phyloP scores from a whole-genome alignment of 1,284 basidiomycete species.

The Microbotryomycetes sp. region DNA sequence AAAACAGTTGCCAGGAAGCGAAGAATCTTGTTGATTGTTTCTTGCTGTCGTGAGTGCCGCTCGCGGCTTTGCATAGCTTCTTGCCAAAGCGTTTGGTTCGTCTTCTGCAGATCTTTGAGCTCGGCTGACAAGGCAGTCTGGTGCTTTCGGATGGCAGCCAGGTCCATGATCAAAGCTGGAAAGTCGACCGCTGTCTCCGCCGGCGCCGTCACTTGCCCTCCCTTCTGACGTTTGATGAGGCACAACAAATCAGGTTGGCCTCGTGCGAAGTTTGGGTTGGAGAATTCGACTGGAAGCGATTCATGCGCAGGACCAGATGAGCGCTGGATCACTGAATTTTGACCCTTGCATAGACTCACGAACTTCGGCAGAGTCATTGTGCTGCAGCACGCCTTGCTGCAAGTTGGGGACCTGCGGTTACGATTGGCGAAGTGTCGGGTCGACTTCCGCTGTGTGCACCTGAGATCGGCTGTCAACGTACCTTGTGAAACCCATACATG shows the following conservation, averaged over 20 bases:
- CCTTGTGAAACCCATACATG: slow-evolving; percentile 80
- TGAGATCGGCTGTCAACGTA: not conserved
- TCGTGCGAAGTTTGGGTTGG: slow-evolving; percentile 80
- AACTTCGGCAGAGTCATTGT: slow-evolving; percentile 68
- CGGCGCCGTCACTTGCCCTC: slow-evolving; percentile 23
- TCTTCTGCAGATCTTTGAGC: slow-evolving; percentile 76
- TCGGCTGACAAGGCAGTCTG: slow-evolving; percentile 84
- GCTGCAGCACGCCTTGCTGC: slow-evolving; percentile 78
- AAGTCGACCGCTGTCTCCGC: slow-evolving; percentile 53
- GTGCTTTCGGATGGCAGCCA: slow-evolving; percentile 82
- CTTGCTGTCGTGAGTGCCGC: slow-evolving; percentile 82
- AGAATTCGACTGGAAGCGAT: slow-evolving; percentile 54
- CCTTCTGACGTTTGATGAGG: slow-evolving; percentile 74
- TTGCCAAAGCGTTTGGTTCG: slow-evolving; percentile 86
- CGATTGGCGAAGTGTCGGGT: not conserved
- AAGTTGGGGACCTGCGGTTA: slow-evolving; percentile 71
- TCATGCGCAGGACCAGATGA: not conserved
- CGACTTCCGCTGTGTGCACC: not conserved
- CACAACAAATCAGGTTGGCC: slow-evolving; percentile 86
- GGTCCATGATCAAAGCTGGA: slow-evolving; percentile 68
- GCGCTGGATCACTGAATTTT: slow-evolving; percentile 6
- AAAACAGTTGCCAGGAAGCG: slow-evolving; percentile 92
- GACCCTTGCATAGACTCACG: slow-evolving; percentile 51
- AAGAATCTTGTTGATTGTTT: slow-evolving; percentile 94
- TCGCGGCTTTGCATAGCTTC: slow-evolving; percentile 74